Percentiles rank a stretch among this genome's conserved stretches.
Conservation (phyloP, 805 yeast species). For the Myxozyma neglecta region DNA sequence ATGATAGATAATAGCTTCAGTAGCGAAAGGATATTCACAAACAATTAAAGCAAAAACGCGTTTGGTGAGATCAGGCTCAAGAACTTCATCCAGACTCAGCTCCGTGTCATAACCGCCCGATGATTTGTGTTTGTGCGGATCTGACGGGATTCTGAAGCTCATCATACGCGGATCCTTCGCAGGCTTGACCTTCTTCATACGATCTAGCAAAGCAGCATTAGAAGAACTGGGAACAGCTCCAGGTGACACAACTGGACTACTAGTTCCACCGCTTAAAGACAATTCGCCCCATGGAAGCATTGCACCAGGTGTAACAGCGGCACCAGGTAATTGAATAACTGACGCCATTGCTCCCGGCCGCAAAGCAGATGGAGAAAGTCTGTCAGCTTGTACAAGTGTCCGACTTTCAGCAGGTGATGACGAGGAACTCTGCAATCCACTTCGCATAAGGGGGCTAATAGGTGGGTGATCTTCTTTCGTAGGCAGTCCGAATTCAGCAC, state of each 20-base stretch:
- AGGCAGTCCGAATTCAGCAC: conserved; percentile 36
- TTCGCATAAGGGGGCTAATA: conserved; percentile 13
- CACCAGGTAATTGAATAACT: background rate
- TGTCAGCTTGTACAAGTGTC: background rate
- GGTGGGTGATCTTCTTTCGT: conserved; percentile 32
- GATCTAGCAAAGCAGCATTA: conserved; percentile 2
- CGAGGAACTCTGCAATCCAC: conserved; percentile 1
- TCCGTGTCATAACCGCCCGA: background rate
- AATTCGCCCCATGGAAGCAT: conserved; percentile 10
- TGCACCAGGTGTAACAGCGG: background rate
- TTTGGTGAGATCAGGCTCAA: background rate
- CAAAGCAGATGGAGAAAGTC: conserved; percentile 16
- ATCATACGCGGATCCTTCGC: conserved; percentile 18
- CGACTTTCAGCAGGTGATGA: background rate
- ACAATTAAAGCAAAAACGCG: conserved; percentile 27
- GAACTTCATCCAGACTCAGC: background rate
- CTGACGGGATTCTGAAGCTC: conserved; percentile 25
- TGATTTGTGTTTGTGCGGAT: conserved; percentile 3
- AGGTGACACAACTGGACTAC: background rate
- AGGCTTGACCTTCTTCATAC: conserved; percentile 5
- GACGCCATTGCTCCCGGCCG: conserved; percentile 16
- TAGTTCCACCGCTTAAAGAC: background rate
- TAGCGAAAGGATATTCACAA: conserved; percentile 36
- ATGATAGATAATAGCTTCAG: conserved; percentile 37
- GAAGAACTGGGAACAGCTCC: background rate